phyloP scores from a whole-genome alignment of 78 protist genomes.

The Corallochytrium limacisporum region DNA sequence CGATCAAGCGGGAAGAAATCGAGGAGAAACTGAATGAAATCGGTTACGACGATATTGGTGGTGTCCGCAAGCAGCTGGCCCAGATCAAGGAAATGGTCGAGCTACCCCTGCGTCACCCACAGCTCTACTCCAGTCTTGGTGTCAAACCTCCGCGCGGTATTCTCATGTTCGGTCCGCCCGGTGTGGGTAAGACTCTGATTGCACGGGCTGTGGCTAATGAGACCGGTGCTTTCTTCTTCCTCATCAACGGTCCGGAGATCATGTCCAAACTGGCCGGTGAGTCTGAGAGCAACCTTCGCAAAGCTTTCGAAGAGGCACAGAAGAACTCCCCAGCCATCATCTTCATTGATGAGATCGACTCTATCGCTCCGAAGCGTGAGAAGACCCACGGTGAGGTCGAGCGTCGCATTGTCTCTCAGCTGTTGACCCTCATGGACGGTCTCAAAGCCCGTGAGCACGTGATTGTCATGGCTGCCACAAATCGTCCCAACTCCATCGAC shows the following conservation, averaged over 20 bases:
- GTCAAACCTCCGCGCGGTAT: conserved; percentile 52
- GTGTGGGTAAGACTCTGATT: conserved; percentile 99
- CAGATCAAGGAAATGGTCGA: conserved; percentile 98
- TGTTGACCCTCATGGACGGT: conserved; percentile 99
- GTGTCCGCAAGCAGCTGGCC: conserved; percentile 94
- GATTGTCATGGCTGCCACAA: conserved; percentile 99
- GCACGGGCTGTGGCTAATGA: conserved; percentile 99
- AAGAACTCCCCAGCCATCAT: conserved; percentile 98
- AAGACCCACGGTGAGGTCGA: conserved; percentile 99
- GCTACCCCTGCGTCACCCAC: conserved; percentile 99
- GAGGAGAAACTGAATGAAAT: conserved; percentile 70
- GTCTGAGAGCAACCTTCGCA: conserved; percentile 92
- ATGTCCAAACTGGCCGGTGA: conserved; percentile 99
- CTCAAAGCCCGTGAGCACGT: conserved; percentile 92
- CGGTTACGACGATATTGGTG: conserved; percentile 99
- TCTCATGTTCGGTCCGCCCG: conserved; percentile 99
- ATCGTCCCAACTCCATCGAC: conserved; percentile 95
- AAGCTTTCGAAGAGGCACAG: conserved; percentile 99
- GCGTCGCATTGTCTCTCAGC: conserved; percentile 98
- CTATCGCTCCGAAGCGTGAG: conserved; percentile 99
- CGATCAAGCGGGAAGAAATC: conserved; percentile 98
- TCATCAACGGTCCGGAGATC: conserved; percentile 98
- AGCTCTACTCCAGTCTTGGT: conserved; percentile 20
- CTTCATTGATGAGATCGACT: conserved; percentile 99
- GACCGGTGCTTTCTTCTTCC: conserved; percentile 99